Percentiles rank a stretch among this genome's conserved stretches.
phyloP scores from a whole-genome alignment of 495 filamentous ascomycete species.

The Neurospora sp. region DNA sequence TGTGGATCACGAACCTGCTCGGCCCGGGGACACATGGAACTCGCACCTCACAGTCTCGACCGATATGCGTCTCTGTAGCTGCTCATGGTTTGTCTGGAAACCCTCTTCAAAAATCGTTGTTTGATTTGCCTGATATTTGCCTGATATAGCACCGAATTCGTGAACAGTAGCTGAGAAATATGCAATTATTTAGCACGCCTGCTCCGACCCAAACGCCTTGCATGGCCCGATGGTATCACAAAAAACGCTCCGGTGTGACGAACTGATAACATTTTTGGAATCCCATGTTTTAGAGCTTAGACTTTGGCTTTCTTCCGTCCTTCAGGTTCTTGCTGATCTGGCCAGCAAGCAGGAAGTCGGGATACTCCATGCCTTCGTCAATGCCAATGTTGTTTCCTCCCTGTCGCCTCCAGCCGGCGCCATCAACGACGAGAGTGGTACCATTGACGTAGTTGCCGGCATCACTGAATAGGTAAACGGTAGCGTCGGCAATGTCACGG shows the following conservation, averaged over 20 bases:
- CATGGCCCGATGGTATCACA: neutral
- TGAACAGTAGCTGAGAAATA: neutral
- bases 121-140: neutral
- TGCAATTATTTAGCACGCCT: neutral
- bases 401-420: constrained; percentile 56
- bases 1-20: neutral
- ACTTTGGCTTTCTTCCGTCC: constrained; percentile 25
- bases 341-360: constrained; percentile 32
- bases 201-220: neutral
- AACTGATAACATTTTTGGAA: neutral
- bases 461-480: constrained; percentile 75
- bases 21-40: neutral
- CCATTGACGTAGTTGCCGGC: constrained; percentile 79
- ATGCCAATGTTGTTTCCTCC: constrained; percentile 34
- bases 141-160: neutral
- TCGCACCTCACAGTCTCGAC: neutral
- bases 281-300: constrained; percentile 25
- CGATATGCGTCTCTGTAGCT: neutral
- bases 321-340: constrained; percentile 33
- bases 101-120: neutral
- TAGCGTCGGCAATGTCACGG: constrained; percentile 86
- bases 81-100: neutral
- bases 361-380: constrained; percentile 34
- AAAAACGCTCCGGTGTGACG: neutral
- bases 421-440: constrained; percentile 68